Evolutionary conservation across 83 land plant genomes (phyloP), one percentile per base, ranked within the genome.

Genomic region (Isoetes engelmannii): DNA sequence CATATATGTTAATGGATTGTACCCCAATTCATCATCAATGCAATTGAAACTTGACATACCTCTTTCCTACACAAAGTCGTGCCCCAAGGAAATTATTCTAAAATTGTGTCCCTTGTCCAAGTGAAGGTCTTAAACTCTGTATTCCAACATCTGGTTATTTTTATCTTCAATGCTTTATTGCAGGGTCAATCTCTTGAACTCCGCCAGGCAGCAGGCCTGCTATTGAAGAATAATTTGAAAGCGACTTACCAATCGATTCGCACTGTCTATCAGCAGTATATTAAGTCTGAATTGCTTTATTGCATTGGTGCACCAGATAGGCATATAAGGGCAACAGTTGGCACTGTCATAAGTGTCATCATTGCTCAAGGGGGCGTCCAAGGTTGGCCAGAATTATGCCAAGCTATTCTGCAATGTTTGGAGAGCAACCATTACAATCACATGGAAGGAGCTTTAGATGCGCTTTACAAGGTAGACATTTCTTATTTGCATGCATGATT

Each of bases 371-470:
- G 75, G 37, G 75, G 73, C 47, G 78, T 90, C 20, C 51, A 63
- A 48, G 81, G 82, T n/a, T 94, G 99, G 99, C 96, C 93, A 6
- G 93, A 94, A 69, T 72, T 94, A 60, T 72, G 90, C 69, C 87
- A 88, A 53, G 92, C 86, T 46, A 81, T 94, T 72, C 78, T 83
- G 6, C 83, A 76, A 28, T 94, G 93, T 67, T 82, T 90, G 68
- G 99, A 90, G 21, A 88, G 99, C 77, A 88, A 82, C 69, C 90
- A 94, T 44, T 69, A 84, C 19, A 90, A 90, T 83, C 97, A 88
- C 53, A 86, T 86, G 88, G 98, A 93, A 82, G 98, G 98, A 74
- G 98, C 98, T 57, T 75, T 93, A 81, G 98, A 85, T 86, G 88
- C 99, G 65, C 82, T 94, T 59, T 94, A 81, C 28, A 94, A 94